A percentile compares a stretch with the other conserved stretches of the same genome.
Evolutionary conservation across 192 early-diverging fungal genomes (phyloP).

Genomic region (Coemansia sp.): DNA sequence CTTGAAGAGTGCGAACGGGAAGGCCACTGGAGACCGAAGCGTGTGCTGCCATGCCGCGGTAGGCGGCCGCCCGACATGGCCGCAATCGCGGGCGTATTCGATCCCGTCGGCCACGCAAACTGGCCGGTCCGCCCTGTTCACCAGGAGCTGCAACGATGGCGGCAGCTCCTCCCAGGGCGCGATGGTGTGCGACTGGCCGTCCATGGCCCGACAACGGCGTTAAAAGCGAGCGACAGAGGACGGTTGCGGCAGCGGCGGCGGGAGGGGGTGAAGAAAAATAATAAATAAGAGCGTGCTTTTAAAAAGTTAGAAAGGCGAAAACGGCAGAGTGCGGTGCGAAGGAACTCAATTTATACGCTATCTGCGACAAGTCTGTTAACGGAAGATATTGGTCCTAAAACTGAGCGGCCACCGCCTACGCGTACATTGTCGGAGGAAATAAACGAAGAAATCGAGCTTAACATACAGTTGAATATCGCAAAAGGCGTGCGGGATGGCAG

Average conservation of each 20-base stretch:
- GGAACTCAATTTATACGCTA: too few species aligned
- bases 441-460: not conserved
- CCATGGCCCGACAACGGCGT: not conserved
- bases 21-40: not conserved
- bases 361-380: too few species aligned
- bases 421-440: not conserved
- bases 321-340: too few species aligned
- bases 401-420: not conserved
- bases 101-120: not conserved
- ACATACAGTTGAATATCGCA: not conserved
- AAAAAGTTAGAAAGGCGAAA: too few species aligned
- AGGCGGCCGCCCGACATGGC: not conserved
- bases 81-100: not conserved
- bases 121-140: not conserved
- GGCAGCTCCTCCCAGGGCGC: conserved; percentile 1
- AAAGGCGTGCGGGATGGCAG: too few species aligned
- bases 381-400: too few species aligned
- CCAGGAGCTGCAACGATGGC: conserved; percentile 1
- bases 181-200: not conserved
- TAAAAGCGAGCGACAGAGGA: too few species aligned
- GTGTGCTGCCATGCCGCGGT: not conserved
- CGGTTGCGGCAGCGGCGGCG: too few species aligned
- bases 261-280: too few species aligned
- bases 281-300: too few species aligned
- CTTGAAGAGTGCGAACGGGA: not conserved